Evolutionary conservation across 2,329 filamentous ascomycete species (phyloP), one percentile per base, ranked within the genome.

Genomic region (Zopfia rhizophila): DNA sequence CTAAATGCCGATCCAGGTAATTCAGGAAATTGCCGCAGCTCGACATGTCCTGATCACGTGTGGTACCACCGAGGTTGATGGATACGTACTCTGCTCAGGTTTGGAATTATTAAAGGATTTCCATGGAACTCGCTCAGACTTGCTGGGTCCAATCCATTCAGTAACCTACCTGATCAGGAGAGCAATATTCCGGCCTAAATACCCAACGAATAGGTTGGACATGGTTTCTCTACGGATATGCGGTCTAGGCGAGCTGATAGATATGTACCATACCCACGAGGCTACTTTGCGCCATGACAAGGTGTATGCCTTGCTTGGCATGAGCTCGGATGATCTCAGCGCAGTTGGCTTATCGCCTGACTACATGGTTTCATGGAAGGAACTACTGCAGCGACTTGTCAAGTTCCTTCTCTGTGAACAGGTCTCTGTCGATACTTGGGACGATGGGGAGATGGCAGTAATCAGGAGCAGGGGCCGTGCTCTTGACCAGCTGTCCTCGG

Each of bases 321-420:
- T 50, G 47, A 32, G 32, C 23, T 30, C 27, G 7, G 36, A 40
- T 37, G 42, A 36, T 24, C n/a, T 28, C 4, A 18, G 24, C 8
- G 18, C 23, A 24, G 19, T 14, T 21, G 12, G 18, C 8, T 24
- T 45, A 24, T 16, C 21, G 14, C 44, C 39, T 21, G 39, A 47
- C 38, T 40, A 50, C 17, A 24, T 11, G 11, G 18, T 38, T 19
- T 8, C 41, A 29, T 47, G 43, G 43, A 21, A 45, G 13, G 29
- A 38, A 18, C 23, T 50, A 4, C 41, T 54, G 12, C 19, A 33
- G 11, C 27, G 32, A 13, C 41, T 47, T 7, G 23, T 44, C n/a
- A 25, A 22, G 18, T 39, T 40, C 22, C 8, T 49, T 23, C 33
- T 53, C 5, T 14, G 35, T 11, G n/a, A 46, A 27, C 8, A 36